Evolutionary conservation across 148 eudicot genomes (phyloP), one percentile per base, ranked within the genome.

Genomic region (Persicaria tinctoria): DNA sequence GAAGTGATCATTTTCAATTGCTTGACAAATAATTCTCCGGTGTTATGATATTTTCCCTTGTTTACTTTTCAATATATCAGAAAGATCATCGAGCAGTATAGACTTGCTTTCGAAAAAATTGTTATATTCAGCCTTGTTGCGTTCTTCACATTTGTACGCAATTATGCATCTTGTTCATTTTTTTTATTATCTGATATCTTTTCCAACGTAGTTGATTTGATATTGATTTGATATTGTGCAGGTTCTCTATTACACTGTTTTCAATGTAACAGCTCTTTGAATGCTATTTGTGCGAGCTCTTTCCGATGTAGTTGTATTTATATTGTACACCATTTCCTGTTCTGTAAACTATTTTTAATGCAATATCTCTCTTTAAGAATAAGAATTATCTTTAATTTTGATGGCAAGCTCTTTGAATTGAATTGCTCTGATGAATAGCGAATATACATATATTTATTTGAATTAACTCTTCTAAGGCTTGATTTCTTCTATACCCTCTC

Each of bases 311-410:
- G 41, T 32, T 32, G 41, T 32, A 32, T 32, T 32, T 1, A 32
- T 32, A 32, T 32, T 32, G 41, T 2, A 32, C 41, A 32, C 41
- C 41, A 14, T 62, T 62, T 62, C 45, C 27, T 62, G 13, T 62
- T 27, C 4, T 5, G 68, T 62, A 27, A 23, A 62, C 11, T 27
- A 62, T 27, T 12, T 64, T 41, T 38, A 1, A 11, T 38, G n/a
- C 70, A 64, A 38, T 38, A 38, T 66, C n/a, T 13, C 5, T 64
- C 8, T 64, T 64, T 64, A 64, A 64, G 69, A 64, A 64, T 64
- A 38, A 12, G 70, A 13, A 13, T 5, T 8, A 17, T 64, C 17
- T 38, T 44, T 20, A 14, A 6, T 13, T 38, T 41, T 66, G 70
- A 12, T 57, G 48, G 14, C 6, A 44, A 5, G 48, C 70, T 66